A percentile compares a stretch with the other conserved stretches of the same genome.
Conservation (phyloP, 2,329 filamentous ascomycete genomes). For the Alternaria atra region DNA sequence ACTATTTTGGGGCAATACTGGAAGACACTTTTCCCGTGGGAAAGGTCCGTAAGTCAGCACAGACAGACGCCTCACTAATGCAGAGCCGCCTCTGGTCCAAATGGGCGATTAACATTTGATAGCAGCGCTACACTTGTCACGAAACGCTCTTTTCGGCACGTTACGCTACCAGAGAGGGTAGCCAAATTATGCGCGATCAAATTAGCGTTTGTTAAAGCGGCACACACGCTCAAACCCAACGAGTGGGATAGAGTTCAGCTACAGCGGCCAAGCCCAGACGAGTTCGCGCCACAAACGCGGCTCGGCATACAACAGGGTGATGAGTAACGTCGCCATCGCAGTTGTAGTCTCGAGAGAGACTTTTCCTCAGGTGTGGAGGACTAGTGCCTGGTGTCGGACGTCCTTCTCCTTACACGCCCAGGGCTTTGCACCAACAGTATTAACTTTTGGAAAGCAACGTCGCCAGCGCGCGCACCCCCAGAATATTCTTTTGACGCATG, state of each 20-base stretch:
- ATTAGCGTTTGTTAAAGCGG: constrained; percentile 8
- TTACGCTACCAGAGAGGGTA: constrained; percentile 2
- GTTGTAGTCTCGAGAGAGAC: background rate
- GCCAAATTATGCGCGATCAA: background rate
- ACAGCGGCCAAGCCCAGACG: constrained; percentile 9
- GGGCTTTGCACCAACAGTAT: background rate
- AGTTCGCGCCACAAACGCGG: background rate
- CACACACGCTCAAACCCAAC: background rate
- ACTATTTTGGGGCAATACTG: background rate
- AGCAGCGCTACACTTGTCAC: constrained; percentile 5
- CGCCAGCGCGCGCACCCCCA: background rate
- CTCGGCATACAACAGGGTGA: background rate
- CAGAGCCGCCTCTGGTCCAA: background rate
- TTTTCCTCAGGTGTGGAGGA: background rate
- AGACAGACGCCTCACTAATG: background rate
- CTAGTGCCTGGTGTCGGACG: background rate
- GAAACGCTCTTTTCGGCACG: constrained; percentile 12
- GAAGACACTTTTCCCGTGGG: background rate
- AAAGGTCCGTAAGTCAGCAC: background rate
- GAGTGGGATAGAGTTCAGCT: constrained; percentile 2
- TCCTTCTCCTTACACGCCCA: background rate
- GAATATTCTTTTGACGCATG: background rate
- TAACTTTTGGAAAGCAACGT: background rate
- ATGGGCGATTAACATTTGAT: background rate
- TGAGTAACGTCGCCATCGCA: background rate